Evolutionary conservation across 139 green algal species (phyloP).

Genomic region (Ulvella scutata): DNA sequence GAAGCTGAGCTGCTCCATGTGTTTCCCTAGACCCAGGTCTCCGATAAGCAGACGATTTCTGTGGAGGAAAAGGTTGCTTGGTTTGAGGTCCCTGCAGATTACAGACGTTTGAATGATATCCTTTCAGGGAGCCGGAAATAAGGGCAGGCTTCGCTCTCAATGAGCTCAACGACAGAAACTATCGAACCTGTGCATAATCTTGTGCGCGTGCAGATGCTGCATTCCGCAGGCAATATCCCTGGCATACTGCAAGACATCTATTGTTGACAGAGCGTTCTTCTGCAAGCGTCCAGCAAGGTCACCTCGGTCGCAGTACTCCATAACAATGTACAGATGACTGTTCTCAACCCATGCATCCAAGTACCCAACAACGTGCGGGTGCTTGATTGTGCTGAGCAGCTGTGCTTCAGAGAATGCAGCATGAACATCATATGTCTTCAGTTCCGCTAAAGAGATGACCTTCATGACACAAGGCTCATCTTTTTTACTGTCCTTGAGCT

Average conservation of each 20-base stretch:
- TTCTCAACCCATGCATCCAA: slow-evolving; percentile 3
- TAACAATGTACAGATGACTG: slow-evolving; percentile 9
- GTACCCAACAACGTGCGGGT: slow-evolving; percentile 4
- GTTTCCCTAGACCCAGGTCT: neutral
- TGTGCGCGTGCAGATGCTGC: neutral
- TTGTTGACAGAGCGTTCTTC: neutral
- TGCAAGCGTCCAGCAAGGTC: neutral
- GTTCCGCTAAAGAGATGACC: neutral
- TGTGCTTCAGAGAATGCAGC: slow-evolving; percentile 3
- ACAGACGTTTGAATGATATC: neutral
- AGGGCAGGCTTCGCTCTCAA: neutral
- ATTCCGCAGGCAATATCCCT: neutral
- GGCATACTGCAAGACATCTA: slow-evolving; percentile 3
- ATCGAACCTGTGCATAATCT: slow-evolving; percentile 7
- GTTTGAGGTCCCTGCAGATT: slow-evolving; percentile 5
- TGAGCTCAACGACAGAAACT: neutral
- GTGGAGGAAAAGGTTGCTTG: slow-evolving; percentile 9
- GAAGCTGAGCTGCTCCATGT: neutral
- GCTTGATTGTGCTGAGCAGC: slow-evolving; percentile 3
- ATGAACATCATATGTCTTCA: neutral
- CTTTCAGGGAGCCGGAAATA: neutral
- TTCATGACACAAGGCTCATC: slow-evolving; percentile 5
- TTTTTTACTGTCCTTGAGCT: neutral
- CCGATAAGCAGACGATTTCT: neutral
- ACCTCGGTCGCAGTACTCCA: slow-evolving; percentile 4